phyloP scores from a whole-genome alignment of 192 early-diverging fungal species.

The Podila verticillata region DNA sequence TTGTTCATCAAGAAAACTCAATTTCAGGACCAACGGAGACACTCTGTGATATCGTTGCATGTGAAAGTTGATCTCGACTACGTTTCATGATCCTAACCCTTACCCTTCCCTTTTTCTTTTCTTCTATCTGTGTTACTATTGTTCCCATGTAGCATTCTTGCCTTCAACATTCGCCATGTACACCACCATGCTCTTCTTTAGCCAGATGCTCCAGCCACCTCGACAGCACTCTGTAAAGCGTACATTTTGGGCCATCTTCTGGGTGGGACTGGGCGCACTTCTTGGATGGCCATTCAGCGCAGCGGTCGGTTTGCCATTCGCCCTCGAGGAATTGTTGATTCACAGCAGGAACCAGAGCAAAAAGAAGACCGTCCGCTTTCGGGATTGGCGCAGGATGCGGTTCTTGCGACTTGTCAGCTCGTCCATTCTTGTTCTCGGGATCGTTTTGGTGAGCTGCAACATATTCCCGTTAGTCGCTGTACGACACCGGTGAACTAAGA shows the following conservation, averaged over 20 bases:
- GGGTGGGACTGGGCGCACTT: slow-evolving; percentile 70
- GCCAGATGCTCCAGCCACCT: slow-evolving; percentile 69
- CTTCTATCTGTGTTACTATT: neutral
- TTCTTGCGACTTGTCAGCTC: slow-evolving; percentile 54
- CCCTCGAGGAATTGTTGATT: slow-evolving; percentile 72
- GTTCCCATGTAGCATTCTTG: slow-evolving; percentile 67
- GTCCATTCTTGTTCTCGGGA: slow-evolving; percentile 39
- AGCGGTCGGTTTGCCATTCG: slow-evolving; percentile 78
- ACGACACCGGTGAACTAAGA: too few species aligned
- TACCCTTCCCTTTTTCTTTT: neutral
- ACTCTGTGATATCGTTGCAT: neutral
- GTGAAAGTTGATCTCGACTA: neutral
- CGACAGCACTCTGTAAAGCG: slow-evolving; percentile 52
- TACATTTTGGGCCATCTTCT: slow-evolving; percentile 66
- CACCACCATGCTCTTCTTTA: slow-evolving; percentile 77
- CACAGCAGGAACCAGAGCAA: slow-evolving; percentile 53
- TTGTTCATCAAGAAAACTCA: neutral
- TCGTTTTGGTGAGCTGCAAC: slow-evolving; percentile 47
- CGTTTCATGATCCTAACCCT: neutral
- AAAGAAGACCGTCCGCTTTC: slow-evolving; percentile 38
- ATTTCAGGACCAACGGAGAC: neutral
- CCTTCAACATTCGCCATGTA: slow-evolving; percentile 96
- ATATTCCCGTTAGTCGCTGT: slow-evolving; percentile 6
- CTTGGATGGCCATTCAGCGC: slow-evolving; percentile 93
- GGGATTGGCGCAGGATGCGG: slow-evolving; percentile 56